Percentiles rank a stretch among this genome's conserved stretches.
These are phyloP conservation scores for Phytophthora pluvialis DNA, from an alignment of 352 stramenopile species.

Conservation along the genomic window DNA sequence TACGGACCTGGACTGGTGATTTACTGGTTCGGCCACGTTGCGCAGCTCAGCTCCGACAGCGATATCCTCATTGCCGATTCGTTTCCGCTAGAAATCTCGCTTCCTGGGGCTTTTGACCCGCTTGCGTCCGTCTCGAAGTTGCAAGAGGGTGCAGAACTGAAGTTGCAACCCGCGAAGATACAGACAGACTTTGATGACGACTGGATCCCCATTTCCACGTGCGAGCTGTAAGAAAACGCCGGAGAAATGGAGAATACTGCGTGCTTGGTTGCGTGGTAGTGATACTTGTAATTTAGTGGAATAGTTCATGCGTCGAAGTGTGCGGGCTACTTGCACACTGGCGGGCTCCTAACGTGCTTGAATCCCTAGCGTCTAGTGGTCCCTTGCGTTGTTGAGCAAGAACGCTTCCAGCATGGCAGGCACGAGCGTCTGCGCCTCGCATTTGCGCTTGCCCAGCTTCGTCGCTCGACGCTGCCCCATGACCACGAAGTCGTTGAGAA, in stretches of 20 bases:
- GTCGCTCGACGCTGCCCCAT: slow-evolving; percentile 39
- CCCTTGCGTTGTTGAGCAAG: slow-evolving; percentile 40
- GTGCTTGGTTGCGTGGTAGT: slow-evolving; percentile 8
- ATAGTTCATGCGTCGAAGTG: slow-evolving; percentile 17
- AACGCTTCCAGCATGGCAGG: slow-evolving; percentile 48
- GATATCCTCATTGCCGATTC: slow-evolving; percentile 70
- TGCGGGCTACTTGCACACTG: slow-evolving; percentile 30
- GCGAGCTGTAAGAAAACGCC: slow-evolving; percentile 28
- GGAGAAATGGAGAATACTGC: neutral
- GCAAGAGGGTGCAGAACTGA: slow-evolving; percentile 25
- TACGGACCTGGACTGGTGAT: slow-evolving; percentile 89
- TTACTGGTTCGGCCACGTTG: slow-evolving; percentile 87
- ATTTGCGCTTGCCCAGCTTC: slow-evolving; percentile 36
- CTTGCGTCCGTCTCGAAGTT: slow-evolving; percentile 26
- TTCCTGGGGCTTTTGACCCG: slow-evolving; percentile 61
- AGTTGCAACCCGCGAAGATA: slow-evolving; percentile 24
- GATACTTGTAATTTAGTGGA: slow-evolving; percentile 35
- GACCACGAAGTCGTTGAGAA: slow-evolving; percentile 47
- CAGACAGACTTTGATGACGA: slow-evolving; percentile 50
- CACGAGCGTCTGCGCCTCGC: slow-evolving; percentile 45
- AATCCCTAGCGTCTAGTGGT: slow-evolving; percentile 15
- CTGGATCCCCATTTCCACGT: slow-evolving; percentile 48
- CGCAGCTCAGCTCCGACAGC: slow-evolving; percentile 55
- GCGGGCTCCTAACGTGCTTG: slow-evolving; percentile 4
- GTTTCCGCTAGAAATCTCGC: slow-evolving; percentile 59